These are phyloP conservation scores for Achaetomiella virescens DNA, from an alignment of 495 filamentous ascomycete genomes.

Conservation along the genomic window DNA sequence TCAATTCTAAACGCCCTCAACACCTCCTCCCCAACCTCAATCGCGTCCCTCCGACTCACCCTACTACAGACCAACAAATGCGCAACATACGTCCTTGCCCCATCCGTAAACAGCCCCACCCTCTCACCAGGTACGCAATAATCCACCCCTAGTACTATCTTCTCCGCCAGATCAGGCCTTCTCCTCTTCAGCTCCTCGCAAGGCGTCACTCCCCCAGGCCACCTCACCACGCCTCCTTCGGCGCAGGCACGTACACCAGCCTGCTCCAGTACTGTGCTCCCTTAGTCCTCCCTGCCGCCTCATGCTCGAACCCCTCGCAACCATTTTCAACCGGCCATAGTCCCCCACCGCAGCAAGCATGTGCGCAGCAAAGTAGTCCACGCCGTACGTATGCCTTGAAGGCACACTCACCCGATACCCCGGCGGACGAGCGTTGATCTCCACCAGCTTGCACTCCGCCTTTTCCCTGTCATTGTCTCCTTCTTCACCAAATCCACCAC, in stretches of 20 bases:
- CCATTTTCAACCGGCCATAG: constrained; percentile 17
- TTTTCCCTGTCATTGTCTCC: background rate
- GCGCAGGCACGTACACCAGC: constrained; percentile 28
- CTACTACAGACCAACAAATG: constrained; percentile 22
- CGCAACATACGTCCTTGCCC: constrained; percentile 24
- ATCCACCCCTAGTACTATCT: constrained; percentile 21
- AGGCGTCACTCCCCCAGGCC: constrained; percentile 10
- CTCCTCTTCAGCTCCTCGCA: constrained; percentile 25
- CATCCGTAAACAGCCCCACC: constrained; percentile 19
- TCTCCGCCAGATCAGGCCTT: constrained; percentile 18
- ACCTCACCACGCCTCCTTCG: constrained; percentile 12
- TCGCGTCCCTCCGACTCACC: constrained; percentile 18
- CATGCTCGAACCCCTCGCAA: constrained; percentile 22
- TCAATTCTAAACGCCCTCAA: constrained; percentile 11
- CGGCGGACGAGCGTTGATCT: constrained; percentile 38
- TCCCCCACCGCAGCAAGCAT: constrained; percentile 32
- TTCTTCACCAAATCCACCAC: background rate
- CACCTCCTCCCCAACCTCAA: constrained; percentile 22
- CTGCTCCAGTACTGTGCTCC: constrained; percentile 27
- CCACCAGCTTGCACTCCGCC: constrained; percentile 29
- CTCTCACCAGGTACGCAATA: constrained; percentile 19
- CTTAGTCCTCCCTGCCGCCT: background rate
- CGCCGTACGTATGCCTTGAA: constrained; percentile 32
- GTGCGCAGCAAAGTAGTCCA: constrained; percentile 34
- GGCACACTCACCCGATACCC: constrained; percentile 27